Conservation (phyloP, 1,139 yeast species). For the Geotrichum candidum region DNA sequence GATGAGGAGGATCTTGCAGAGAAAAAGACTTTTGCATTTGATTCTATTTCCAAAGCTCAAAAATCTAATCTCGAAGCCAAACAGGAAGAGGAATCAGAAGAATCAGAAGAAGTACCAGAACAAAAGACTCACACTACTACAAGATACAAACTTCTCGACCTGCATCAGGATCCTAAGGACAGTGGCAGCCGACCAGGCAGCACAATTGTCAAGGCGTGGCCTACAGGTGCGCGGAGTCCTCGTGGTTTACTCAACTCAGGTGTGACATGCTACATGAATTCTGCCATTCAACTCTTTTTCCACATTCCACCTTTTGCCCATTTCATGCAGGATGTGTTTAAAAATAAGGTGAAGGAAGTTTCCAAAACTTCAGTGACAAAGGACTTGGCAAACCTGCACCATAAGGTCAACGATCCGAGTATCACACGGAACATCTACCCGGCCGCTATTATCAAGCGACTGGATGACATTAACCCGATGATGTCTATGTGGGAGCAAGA, state of each 20-base stretch:
- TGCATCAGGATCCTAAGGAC: slow-evolving; percentile 28
- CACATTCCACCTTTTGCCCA: slow-evolving; percentile 90
- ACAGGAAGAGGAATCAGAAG: slow-evolving; percentile 18
- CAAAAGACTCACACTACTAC: not conserved
- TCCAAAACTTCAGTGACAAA: slow-evolving; percentile 59
- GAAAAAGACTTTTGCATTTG: not conserved
- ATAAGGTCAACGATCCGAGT: slow-evolving; percentile 53
- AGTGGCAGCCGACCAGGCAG: slow-evolving; percentile 36
- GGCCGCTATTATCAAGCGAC: slow-evolving; percentile 59
- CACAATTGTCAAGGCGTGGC: slow-evolving; percentile 55
- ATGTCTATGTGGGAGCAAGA: slow-evolving; percentile 98
- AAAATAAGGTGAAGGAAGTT: slow-evolving; percentile 38
- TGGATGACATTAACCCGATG: slow-evolving; percentile 88
- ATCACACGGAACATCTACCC: slow-evolving; percentile 46
- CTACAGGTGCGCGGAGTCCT: slow-evolving; percentile 50
- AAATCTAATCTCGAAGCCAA: not conserved
- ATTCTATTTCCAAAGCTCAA: not conserved
- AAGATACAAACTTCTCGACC: slow-evolving; percentile 14
- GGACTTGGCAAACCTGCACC: slow-evolving; percentile 65
- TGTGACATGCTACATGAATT: slow-evolving; percentile 93
- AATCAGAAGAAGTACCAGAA: not conserved
- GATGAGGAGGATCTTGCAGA: not conserved
- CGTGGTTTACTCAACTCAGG: slow-evolving; percentile 85
- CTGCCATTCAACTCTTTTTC: slow-evolving; percentile 84
- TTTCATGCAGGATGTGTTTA: slow-evolving; percentile 61